Evolutionary conservation across 164 flowering plant genomes (phyloP).

Genomic region (Macadamia integrifolia): DNA sequence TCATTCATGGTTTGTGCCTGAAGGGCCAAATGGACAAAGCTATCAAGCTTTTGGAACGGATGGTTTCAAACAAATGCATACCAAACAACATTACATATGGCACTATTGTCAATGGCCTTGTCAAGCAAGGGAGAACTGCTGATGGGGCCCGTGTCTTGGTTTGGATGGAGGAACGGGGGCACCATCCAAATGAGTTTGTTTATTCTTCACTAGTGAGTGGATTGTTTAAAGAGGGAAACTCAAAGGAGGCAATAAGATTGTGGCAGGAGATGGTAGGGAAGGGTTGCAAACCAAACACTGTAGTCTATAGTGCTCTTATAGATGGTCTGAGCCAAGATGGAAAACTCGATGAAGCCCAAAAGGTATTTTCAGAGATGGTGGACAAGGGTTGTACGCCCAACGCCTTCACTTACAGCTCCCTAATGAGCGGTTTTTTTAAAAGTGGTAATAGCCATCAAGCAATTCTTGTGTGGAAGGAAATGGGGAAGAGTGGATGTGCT

Average conservation of each 20-base stretch:
- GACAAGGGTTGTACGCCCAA: slow-evolving; percentile 53
- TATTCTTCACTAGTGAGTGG: slow-evolving; percentile 77
- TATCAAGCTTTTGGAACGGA: slow-evolving; percentile 46
- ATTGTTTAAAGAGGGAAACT: slow-evolving; percentile 66
- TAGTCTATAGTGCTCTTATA: slow-evolving; percentile 65
- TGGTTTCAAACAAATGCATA: slow-evolving; percentile 56
- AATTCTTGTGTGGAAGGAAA: slow-evolving; percentile 65
- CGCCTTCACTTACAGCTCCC: slow-evolving; percentile 68
- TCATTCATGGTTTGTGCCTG: slow-evolving; percentile 71
- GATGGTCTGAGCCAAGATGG: slow-evolving; percentile 71
- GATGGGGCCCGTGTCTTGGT: slow-evolving; percentile 45
- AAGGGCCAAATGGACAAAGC: slow-evolving; percentile 80
- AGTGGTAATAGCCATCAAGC: slow-evolving; percentile 49
- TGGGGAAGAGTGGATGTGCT: slow-evolving; percentile 30
- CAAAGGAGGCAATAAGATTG: slow-evolving; percentile 49
- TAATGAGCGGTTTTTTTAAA: slow-evolving; percentile 67
- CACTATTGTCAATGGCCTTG: slow-evolving; percentile 73
- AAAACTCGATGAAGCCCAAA: slow-evolving; percentile 47
- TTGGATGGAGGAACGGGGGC: slow-evolving; percentile 66
- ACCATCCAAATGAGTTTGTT: slow-evolving; percentile 42
- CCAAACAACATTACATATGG: slow-evolving; percentile 79
- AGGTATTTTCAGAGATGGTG: slow-evolving; percentile 48
- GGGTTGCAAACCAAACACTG: slow-evolving; percentile 58
- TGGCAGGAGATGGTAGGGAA: slow-evolving; percentile 58
- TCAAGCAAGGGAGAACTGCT: slow-evolving; percentile 53